Base-by-base conservation (phyloP, 2,329 filamentous ascomycete species). In the Fusarium torulosum region DNA sequence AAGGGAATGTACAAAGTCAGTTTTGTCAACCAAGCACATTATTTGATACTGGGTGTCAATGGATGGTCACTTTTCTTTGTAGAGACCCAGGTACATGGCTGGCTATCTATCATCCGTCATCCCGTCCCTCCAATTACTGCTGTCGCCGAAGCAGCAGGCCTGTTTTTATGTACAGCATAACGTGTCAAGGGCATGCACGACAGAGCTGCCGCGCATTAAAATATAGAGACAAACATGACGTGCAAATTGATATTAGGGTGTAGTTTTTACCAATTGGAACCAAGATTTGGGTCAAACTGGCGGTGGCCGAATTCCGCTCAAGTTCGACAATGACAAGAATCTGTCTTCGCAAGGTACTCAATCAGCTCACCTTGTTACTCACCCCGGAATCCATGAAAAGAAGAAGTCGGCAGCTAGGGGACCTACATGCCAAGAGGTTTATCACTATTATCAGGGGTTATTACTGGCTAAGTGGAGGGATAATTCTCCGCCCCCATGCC, bases 361-460 rank as follows among this genome's bases (percentile, higher is more conserved):
- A 66, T 68, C 51, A 63, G 55, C 55, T 66, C 65, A 68, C 43
- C 64, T 45, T 29, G n/a, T 27, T 66, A 19, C 40, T 66, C 65
- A 69, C 65, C 60, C 65, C 65, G 66, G 65, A 41, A 66, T 68
- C 65, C 45, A 25, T 49, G 41, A 55, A 47, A 42, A 64, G 43
- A 63, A 62, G 56, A 44, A 44, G 37, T 49, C 43, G 59, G 64
- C 46, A 67, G 43, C 51, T 52, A 58, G 40, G 59, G 60, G 53
- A 53, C 65, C 31, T 60, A 38, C 53, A 51, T 45, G 65, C 65
- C 51, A 69, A 66, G 54, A 53, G 46, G 35, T 35, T 47, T 51
- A 66, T 56, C 42, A 50, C 60, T 42, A 62, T 60, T n/a, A 35
- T n/a, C 55, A 66, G 60, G 65, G 65, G 46, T 52, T 40, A 21